A percentile compares a stretch with the other conserved stretches of the same genome.
These are phyloP conservation scores for Polygonum aviculare DNA, from an alignment of 148 eudicot species.

Conservation along the genomic window DNA sequence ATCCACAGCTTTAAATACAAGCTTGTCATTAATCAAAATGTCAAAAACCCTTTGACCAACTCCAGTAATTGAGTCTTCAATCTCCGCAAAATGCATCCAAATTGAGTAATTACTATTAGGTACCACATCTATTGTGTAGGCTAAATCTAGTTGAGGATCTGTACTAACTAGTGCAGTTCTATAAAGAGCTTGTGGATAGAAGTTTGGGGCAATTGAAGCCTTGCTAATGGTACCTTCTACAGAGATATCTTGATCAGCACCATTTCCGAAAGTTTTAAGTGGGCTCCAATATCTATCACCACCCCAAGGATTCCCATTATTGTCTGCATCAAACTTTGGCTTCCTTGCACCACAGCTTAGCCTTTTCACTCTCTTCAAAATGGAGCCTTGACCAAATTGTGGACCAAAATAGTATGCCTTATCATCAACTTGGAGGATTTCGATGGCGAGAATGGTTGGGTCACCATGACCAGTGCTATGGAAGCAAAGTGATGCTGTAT, in stretches of 20 bases:
- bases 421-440: conserved; percentile 81
- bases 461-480: conserved; percentile 99
- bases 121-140: conserved; percentile 73
- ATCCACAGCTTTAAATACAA: conserved; percentile 57
- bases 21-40: conserved; percentile 63
- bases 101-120: conserved; percentile 86
- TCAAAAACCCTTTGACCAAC: conserved; percentile 84
- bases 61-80: conserved; percentile 60
- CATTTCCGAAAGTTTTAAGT: conserved; percentile 37
- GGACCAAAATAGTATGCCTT: conserved; percentile 71
- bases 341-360: conserved; percentile 54
- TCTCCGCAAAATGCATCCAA: conserved; percentile 97
- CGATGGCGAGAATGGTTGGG: conserved; percentile 82
- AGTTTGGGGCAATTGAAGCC: conserved; percentile 64
- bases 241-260: conserved; percentile 47
- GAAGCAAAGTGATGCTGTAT: conserved; percentile 77
- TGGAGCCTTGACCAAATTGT: conserved; percentile 55
- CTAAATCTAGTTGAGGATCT: conserved; percentile 48
- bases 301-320: conserved; percentile 73
- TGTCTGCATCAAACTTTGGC: conserved; percentile 75
- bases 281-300: conserved; percentile 94
- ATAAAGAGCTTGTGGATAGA: conserved; percentile 80
- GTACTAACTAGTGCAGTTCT: conserved; percentile 70
- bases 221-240: conserved; percentile 41
- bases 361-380: conserved; percentile 65